A percentile compares a stretch with the other conserved stretches of the same genome.
Conservation (phyloP, 768 basidiomycete species). For the Rubroboletus pulcherrimus region DNA sequence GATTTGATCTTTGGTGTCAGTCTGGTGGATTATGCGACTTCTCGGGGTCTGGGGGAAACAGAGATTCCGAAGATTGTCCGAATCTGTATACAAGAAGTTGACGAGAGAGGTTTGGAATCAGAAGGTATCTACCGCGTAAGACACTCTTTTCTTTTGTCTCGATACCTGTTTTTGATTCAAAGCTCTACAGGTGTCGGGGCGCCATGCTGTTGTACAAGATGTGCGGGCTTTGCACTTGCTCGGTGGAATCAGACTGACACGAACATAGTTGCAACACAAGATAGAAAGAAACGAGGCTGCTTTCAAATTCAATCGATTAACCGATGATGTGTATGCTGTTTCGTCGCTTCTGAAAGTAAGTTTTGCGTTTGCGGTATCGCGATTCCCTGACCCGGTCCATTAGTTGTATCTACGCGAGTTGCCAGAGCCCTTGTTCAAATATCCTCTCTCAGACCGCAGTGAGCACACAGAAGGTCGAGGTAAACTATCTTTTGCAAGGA, state of each 20-base stretch:
- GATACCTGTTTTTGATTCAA: slow-evolving; percentile 1
- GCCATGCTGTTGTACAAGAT: slow-evolving; percentile 80
- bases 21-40: slow-evolving; percentile 84
- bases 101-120: slow-evolving; percentile 68
- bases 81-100: slow-evolving; percentile 80
- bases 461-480: slow-evolving; percentile 78
- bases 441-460: slow-evolving; percentile 73
- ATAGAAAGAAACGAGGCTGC: slow-evolving; percentile 78
- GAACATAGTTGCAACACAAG: slow-evolving; percentile 69
- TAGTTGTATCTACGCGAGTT: slow-evolving; percentile 81
- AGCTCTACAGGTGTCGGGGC: slow-evolving; percentile 63
- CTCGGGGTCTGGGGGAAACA: slow-evolving; percentile 67
- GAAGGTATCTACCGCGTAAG: slow-evolving; percentile 81
- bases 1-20: slow-evolving; percentile 89
- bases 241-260: slow-evolving; percentile 1
- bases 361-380: not conserved
- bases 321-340: slow-evolving; percentile 80
- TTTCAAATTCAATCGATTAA: slow-evolving; percentile 67
- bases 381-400: not conserved
- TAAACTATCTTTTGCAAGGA: slow-evolving; percentile 27
- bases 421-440: slow-evolving; percentile 86
- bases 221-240: slow-evolving; percentile 38
- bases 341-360: slow-evolving; percentile 80
- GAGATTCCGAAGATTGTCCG: slow-evolving; percentile 76
- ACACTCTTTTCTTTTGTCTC: not conserved